Base-by-base conservation (phyloP, 78 protist genomes). In the Dictyostelium firmibasis region DNA sequence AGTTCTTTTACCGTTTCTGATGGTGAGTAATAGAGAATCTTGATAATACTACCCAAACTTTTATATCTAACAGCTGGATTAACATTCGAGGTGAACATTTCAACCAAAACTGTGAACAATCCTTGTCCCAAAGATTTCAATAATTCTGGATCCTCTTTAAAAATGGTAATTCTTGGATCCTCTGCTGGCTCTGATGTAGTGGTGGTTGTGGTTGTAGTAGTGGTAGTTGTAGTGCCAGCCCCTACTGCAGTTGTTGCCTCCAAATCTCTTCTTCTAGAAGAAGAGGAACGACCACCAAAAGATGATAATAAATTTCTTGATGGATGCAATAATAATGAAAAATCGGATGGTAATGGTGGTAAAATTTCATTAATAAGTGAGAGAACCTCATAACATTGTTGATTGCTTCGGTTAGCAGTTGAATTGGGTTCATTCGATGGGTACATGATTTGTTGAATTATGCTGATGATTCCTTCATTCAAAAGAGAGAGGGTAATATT, bases 11-110 rank as follows among this genome's bases (percentile, higher is more conserved):
- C 47, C 35, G 64, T 76, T n/a, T 67, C 87, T 1, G 81, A 27
- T 27, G 89, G 62, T 18, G 96, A 93, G 23, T 84, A 82, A 38
- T 86, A 81, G 3, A 93, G 67, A 57, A 93, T 85, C 70, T 93
- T 93, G 36, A 87, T 77, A 10, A 93, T 69, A 11, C 81, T 64
- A 29, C 92, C 96, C 13, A 93, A 72, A 84, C 96, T 81, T n/a
- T 85, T 84, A 41, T 84, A 94, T 29, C 97, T 43, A n/a, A 94
- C 89, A 0, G 86, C n/a, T 25, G 97, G 88, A 25, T 94, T 94
- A 13, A 88, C 93, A 47, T 93, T 91, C 25, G 88, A 53, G 2
- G 97, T 89, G 57, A 94, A 84, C 89, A 94, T 86, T 7, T 94
- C 94, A 0, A 94, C 92, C 44, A 94, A 44, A 35, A 91, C 86